Base-by-base conservation (phyloP, 768 basidiomycete species). In the Paxillus rubicundulus region DNA sequence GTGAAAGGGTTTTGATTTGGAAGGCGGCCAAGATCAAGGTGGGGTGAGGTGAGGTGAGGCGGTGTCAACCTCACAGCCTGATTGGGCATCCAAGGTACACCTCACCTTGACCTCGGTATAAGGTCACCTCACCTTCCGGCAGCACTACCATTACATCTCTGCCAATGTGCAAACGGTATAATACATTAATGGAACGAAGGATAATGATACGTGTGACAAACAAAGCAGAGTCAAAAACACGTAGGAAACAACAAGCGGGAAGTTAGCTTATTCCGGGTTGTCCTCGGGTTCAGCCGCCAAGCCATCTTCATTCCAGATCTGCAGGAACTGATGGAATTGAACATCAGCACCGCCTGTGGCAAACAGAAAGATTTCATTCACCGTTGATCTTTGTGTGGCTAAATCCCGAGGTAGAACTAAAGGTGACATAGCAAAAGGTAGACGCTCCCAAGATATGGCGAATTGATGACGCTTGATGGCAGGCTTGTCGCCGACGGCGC, bases 221-320 rank as follows among this genome's bases (percentile, higher is more conserved):
- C 40, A 43, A 21, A 46, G 40, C 27, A 46, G 34, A n/a, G n/a
- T 9, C 43, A 40, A 32, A 24, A 42, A 47, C 20, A 36, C n/a
- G 24, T 3, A 37, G 14, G 24, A 27, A 43, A 5, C 6, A 30
- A 24, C 20, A 27, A 9, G 16, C 21, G 33, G 32, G 37, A n/a
- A 33, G 21, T 21, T 20, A 34, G 32, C n/a, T 71, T 54, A 77
- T 40, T 68, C 59, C 37, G 72, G 61, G 48, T 81, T 75, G 41
- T 82, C 83, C 49, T 73, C 74, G 9, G 78, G 79, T 67, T 91
- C 89, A 4, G 79, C 83, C 13, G 75, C 74, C 33, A 88, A 76
- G 21, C 89, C 89, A 60, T 91, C 89, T 63, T 87, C 89, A 47
- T 85, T 86, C 87, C 89, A 92, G 48, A 89, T 82, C 55, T 84